Percentiles rank a stretch among this genome's conserved stretches.
Evolutionary conservation across 2,329 filamentous ascomycete species (phyloP).

Genomic region (Penicillium sp.): DNA sequence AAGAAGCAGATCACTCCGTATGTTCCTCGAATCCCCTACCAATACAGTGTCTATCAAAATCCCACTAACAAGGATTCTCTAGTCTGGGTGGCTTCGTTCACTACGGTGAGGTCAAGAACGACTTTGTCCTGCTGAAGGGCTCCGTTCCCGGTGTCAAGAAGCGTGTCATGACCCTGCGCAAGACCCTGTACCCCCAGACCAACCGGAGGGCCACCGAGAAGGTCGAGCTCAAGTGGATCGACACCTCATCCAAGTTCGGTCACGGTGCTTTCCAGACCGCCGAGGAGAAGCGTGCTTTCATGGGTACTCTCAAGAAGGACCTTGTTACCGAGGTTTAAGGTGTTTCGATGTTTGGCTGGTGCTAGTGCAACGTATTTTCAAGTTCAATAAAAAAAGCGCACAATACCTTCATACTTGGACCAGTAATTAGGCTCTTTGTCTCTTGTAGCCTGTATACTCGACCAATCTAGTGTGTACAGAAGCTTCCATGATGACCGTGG

Average conservation of each 20-base stretch:
- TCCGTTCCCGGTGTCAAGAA: conserved; percentile 98
- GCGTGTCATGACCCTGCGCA: conserved; percentile 97
- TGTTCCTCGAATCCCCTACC: conserved; percentile 47
- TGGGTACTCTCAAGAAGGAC: conserved; percentile 99
- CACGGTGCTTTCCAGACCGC: conserved; percentile 99
- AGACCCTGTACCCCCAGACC: conserved; percentile 97
- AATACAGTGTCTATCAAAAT: background rate
- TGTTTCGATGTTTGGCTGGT: conserved; percentile 39
- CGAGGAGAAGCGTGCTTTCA: conserved; percentile 95
- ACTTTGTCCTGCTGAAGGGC: conserved; percentile 97
- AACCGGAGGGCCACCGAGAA: conserved; percentile 96
- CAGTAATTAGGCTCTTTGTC: background rate
- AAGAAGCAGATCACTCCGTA: conserved; percentile 99
- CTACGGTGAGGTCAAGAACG: conserved; percentile 99
- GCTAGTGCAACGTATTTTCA: conserved; percentile 39
- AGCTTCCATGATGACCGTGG: too few relatives aligned
- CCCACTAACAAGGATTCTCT: conserved; percentile 36
- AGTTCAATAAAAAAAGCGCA: conserved; percentile 44
- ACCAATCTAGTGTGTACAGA: too few relatives aligned
- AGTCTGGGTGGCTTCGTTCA: conserved; percentile 99
- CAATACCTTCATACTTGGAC: conserved; percentile 38
- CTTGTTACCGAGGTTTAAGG: conserved; percentile 56
- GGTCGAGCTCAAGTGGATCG: conserved; percentile 99
- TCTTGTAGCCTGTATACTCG: background rate
- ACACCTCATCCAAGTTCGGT: conserved; percentile 99